phyloP scores from a whole-genome alignment of 345 rosid genomes.

The Salix arbutifolia region DNA sequence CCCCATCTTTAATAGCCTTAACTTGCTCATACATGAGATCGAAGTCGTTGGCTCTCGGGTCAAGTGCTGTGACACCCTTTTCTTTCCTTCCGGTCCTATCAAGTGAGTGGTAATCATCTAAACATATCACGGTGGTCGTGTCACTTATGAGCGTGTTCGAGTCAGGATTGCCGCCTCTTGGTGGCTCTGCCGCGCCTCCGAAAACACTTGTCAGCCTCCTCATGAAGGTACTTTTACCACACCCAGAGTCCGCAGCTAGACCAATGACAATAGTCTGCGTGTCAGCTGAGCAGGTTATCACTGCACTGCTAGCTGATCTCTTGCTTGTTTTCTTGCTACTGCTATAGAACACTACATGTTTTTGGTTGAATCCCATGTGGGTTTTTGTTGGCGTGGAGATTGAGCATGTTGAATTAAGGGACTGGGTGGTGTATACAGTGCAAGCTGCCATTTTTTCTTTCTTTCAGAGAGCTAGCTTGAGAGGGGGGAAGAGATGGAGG shows the following conservation, averaged over 20 bases:
- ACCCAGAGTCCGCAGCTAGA: constrained; percentile 90
- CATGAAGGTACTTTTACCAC: constrained; percentile 92
- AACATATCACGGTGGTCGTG: constrained; percentile 83
- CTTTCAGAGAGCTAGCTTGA: constrained; percentile 5
- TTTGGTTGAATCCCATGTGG: constrained; percentile 43
- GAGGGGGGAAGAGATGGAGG: background rate
- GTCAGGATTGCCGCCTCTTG: constrained; percentile 92
- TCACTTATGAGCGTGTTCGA: constrained; percentile 93
- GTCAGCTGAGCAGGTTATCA: constrained; percentile 60
- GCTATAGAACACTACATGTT: constrained; percentile 48
- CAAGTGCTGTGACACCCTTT: constrained; percentile 90
- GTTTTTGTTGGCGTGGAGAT: constrained; percentile 48
- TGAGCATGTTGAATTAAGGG: constrained; percentile 64
- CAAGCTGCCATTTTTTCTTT: constrained; percentile 59
- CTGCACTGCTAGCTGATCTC: constrained; percentile 11
- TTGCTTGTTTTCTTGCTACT: constrained; percentile 21
- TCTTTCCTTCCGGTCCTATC: constrained; percentile 85
- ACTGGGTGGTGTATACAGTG: constrained; percentile 64
- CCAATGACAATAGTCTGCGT: constrained; percentile 79
- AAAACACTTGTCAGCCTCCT: constrained; percentile 86
- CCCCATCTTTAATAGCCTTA: constrained; percentile 74
- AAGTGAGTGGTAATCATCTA: constrained; percentile 88
- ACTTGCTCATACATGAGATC: constrained; percentile 97
- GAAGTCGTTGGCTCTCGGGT: constrained; percentile 84
- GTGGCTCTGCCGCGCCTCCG: constrained; percentile 94